Percentiles rank a stretch among this genome's conserved stretches.
These are phyloP conservation scores for Globisporangium recalcitrans DNA, from an alignment of 352 stramenopile genomes.

Conservation along the genomic window DNA sequence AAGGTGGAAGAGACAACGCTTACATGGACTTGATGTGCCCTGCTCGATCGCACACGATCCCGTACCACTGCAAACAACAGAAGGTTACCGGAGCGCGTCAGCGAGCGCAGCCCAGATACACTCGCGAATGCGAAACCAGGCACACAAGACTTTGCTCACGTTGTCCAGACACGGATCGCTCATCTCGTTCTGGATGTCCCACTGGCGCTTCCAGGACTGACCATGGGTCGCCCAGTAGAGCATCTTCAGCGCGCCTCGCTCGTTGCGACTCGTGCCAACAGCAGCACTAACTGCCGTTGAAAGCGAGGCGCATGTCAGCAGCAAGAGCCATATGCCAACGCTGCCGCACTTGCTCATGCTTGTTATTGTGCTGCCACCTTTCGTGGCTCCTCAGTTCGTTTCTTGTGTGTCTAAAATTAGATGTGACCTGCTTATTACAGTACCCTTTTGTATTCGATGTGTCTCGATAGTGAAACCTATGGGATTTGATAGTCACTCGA, in stretches of 20 bases:
- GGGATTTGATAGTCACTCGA: not conserved
- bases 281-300: not conserved
- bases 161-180: conserved; percentile 58
- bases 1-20: too few relatives aligned
- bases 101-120: not conserved
- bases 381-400: not conserved
- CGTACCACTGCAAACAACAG: conserved; percentile 43
- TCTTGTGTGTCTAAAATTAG: conserved; percentile 3
- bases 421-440: not conserved
- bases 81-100: not conserved
- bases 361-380: not conserved
- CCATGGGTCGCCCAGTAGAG: conserved; percentile 63
- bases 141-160: conserved; percentile 13
- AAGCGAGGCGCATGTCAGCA: not conserved
- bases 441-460: not conserved
- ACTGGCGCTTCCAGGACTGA: conserved; percentile 37
- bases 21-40: conserved; percentile 54
- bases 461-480: not conserved
- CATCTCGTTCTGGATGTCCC: conserved; percentile 60
- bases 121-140: too few relatives aligned
- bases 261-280: conserved; percentile 25
- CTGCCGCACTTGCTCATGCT: not conserved
- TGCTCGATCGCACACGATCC: conserved; percentile 47
- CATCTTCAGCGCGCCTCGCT: conserved; percentile 58
- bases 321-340: not conserved